Base-by-base conservation (phyloP, 2,329 filamentous ascomycete genomes). In the Fusarium sp. region DNA sequence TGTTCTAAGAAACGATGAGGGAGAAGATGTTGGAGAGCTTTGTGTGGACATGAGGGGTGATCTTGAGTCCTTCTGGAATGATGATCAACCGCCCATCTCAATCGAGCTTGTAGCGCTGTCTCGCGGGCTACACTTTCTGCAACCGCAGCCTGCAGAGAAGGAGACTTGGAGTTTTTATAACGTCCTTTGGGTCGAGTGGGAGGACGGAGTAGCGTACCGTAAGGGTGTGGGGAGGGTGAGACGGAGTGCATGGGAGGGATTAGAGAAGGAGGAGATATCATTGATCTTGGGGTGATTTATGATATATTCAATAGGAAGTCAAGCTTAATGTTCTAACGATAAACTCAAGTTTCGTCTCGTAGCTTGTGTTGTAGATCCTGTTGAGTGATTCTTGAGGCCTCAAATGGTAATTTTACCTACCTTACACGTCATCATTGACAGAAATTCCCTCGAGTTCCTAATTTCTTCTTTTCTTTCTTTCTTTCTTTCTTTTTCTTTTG, bases 161-260 rank as follows among this genome's bases (percentile, higher is more conserved):
- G 55, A 53, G 8, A 46, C 50, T 4, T 60, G 50, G 55, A 55
- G 47, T 4, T 55, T 64, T 27, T 46, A 23, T 7, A 64, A 60
- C 46, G 61, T 64, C 31, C 56, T 64, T 27, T 64, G 61, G 61
- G 61, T 64, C 12, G 27, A 34, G 16, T 60, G 61, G 61, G 56
- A 60, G 6, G 55, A 51, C 4, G 55, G 50, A 3, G 30, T 60
- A 40, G 61, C 61, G 6, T 55, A 44, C 44, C 41, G 61, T 6
- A 64, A 31, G 44, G 61, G 55, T 8, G 43, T 60, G 11, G 61
- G 61, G 10, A 54, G 43, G 18, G 50, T 64, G 18, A 44, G 46
- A 50, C 39, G 43, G 44, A 48, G 51, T 7, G 23, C 16, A 27
- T 64, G 50, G 61, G 56, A 64, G 28, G 48, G 12, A n/a, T 18